Conservation (phyloP, 306 rosid species). For the Vicia sativa region DNA sequence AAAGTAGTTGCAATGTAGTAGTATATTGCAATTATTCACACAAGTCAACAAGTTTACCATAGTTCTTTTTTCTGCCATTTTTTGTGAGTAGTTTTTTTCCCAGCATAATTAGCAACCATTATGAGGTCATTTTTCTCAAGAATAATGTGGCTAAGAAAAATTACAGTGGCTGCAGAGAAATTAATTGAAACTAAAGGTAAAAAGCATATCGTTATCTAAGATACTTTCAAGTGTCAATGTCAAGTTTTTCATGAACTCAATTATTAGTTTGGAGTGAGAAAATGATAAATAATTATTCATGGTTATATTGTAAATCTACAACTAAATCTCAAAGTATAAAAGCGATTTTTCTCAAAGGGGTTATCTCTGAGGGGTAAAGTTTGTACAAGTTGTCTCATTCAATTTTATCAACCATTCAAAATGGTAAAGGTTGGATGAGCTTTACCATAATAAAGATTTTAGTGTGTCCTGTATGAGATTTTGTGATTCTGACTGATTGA, state of each 20-base stretch:
- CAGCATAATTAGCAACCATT: neutral
- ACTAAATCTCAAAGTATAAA: slow-evolving; percentile 15
- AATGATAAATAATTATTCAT: slow-evolving; percentile 25
- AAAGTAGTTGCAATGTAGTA: slow-evolving; percentile 36
- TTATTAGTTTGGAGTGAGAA: slow-evolving; percentile 24
- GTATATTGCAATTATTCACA: slow-evolving; percentile 41
- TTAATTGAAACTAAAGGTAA: neutral
- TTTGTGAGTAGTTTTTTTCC: neutral
- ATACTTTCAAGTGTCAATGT: slow-evolving; percentile 1
- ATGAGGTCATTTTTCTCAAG: neutral
- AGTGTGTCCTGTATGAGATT: slow-evolving; percentile 30
- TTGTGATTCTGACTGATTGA: slow-evolving; percentile 34
- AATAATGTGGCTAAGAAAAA: neutral
- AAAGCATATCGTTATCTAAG: neutral
- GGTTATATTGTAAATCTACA: slow-evolving; percentile 19
- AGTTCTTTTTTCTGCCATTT: neutral
- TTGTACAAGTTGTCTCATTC: slow-evolving; percentile 26
- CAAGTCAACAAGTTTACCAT: slow-evolving; percentile 31
- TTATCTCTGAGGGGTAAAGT: slow-evolving; percentile 27
- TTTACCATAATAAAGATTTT: slow-evolving; percentile 27
- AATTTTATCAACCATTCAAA: slow-evolving; percentile 31
- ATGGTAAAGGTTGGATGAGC: slow-evolving; percentile 29
- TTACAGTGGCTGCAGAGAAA: neutral
- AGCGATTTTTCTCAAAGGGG: slow-evolving; percentile 11
- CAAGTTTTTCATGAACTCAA: slow-evolving; percentile 22